Evolutionary conservation across 2,329 filamentous ascomycete species (phyloP).

Genomic region (Monosporascus sp.): DNA sequence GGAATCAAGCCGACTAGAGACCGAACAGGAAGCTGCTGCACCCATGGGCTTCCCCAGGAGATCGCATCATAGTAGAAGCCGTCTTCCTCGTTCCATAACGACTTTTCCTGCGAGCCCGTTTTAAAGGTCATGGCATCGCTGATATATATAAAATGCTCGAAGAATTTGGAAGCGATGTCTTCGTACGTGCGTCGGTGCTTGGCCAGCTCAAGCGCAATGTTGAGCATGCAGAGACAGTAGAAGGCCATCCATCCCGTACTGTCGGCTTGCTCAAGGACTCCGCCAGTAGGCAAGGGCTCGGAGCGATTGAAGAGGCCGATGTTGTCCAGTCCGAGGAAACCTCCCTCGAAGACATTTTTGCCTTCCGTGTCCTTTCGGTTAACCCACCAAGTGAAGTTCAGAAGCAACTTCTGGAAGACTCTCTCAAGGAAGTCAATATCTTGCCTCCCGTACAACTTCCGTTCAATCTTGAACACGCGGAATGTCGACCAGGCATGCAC

Average conservation of each 20-base stretch:
- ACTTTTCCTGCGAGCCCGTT: constrained; percentile 68
- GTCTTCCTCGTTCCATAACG: constrained; percentile 93
- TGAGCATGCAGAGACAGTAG: constrained; percentile 93
- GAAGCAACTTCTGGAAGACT: constrained; percentile 89
- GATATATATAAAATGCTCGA: constrained; percentile 97
- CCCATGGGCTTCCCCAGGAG: constrained; percentile 90
- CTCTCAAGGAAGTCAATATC: constrained; percentile 94
- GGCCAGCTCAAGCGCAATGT: constrained; percentile 89
- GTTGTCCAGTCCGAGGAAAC: constrained; percentile 93
- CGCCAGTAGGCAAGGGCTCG: constrained; percentile 88
- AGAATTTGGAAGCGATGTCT: constrained; percentile 96
- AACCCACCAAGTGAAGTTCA: constrained; percentile 99
- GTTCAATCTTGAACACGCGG: constrained; percentile 95
- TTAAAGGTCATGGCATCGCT: constrained; percentile 94
- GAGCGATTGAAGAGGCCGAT: constrained; percentile 97
- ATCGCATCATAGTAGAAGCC: constrained; percentile 99
- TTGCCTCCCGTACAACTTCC: constrained; percentile 92
- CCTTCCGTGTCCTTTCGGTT: constrained; percentile 92
- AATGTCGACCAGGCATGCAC: constrained; percentile 97
- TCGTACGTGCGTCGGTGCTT: constrained; percentile 95
- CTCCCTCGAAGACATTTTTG: constrained; percentile 96
- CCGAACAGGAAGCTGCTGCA: constrained; percentile 84
- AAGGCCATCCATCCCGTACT: constrained; percentile 99
- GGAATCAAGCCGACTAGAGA: constrained; percentile 93
- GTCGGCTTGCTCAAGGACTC: constrained; percentile 91